Percentiles rank a stretch among this genome's conserved stretches.
Evolutionary conservation across 306 rosid species (phyloP).

Genomic region (Ceratonia siliqua): DNA sequence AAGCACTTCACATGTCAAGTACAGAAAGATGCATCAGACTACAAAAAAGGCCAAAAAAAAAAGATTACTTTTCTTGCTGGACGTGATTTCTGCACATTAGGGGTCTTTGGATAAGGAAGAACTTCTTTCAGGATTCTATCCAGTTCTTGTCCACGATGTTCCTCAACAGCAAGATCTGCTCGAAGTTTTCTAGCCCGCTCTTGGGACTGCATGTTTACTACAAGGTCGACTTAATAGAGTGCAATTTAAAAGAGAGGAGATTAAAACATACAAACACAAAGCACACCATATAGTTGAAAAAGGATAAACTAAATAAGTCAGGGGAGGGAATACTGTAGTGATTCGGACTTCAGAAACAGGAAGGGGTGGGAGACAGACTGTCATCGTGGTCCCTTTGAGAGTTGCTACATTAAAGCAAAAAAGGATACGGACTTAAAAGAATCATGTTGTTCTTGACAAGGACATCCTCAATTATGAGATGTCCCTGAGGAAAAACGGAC

Average conservation of each 20-base stretch:
- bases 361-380: neutral
- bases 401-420: neutral
- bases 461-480: constrained; percentile 23
- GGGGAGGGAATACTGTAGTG: neutral
- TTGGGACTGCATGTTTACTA: constrained; percentile 63
- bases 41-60: constrained; percentile 23
- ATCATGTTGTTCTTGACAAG: constrained; percentile 1
- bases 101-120: constrained; percentile 78
- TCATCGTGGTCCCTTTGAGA: neutral
- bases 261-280: neutral
- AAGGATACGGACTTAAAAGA: constrained; percentile 7
- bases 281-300: neutral
- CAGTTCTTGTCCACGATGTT: constrained; percentile 76
- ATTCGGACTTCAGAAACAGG: neutral
- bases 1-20: neutral
- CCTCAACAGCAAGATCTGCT: constrained; percentile 90
- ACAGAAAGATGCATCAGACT: constrained; percentile 14
- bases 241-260: constrained; percentile 22
- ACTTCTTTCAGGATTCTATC: constrained; percentile 88
- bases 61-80: constrained; percentile 65
- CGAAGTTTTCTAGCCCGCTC: constrained; percentile 81
- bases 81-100: constrained; percentile 64
- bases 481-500: neutral
- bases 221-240: constrained; percentile 24
- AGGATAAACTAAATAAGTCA: neutral